Evolutionary conservation across 176 grass and related monocot species (phyloP).

Genomic region (Hsuehochloa calcarea): DNA sequence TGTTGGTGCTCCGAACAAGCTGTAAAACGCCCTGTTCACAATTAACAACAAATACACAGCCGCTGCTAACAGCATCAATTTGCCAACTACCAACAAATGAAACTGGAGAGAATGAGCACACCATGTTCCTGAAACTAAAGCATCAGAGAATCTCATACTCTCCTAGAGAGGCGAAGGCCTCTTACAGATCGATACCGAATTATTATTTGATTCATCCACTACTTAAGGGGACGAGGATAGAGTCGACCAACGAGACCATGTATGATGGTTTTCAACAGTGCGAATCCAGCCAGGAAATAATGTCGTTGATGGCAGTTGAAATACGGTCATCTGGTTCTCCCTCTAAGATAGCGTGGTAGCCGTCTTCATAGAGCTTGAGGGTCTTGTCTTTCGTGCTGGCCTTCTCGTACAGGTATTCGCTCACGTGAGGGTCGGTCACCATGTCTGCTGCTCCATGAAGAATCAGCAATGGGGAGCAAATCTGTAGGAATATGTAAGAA

Average conservation of each 20-base stretch:
- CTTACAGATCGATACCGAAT: neutral
- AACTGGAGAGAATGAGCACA: neutral
- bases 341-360: conserved; percentile 80
- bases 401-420: conserved; percentile 72
- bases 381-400: conserved; percentile 77
- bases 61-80: neutral
- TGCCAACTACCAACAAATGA: neutral
- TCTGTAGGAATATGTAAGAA: conserved; percentile 30
- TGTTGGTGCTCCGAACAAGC: neutral
- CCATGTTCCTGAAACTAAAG: neutral
- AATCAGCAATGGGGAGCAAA: conserved; percentile 80
- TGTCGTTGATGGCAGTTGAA: conserved; percentile 65
- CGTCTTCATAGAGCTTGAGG: conserved; percentile 77
- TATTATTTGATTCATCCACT: conserved; percentile 8
- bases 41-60: neutral
- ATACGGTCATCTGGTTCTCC: conserved; percentile 85
- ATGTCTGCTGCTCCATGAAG: conserved; percentile 93
- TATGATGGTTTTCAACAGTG: conserved; percentile 35
- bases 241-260: neutral
- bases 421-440: conserved; percentile 88
- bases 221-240: neutral
- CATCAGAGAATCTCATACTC: neutral
- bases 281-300: conserved; percentile 86
- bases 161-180: neutral
- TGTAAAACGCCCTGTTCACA: neutral